Evolutionary conservation across 2,329 filamentous ascomycete genomes (phyloP).

Genomic region (Colletotrichum abscissum): DNA sequence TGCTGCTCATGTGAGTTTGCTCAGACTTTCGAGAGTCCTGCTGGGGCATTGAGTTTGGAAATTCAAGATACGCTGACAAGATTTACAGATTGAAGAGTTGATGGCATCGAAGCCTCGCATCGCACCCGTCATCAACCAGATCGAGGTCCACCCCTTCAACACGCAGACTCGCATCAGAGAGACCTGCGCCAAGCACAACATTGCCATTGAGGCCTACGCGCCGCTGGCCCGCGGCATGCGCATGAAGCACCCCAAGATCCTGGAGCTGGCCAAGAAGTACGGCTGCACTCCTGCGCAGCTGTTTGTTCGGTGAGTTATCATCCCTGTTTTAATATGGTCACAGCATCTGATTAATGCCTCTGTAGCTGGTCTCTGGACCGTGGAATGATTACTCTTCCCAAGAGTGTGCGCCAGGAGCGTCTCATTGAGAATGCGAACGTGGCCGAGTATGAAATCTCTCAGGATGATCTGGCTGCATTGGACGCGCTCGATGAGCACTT

Average conservation of each 20-base stretch:
- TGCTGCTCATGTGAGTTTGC: conserved; percentile 71
- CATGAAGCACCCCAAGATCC: conserved; percentile 75
- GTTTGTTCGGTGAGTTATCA: conserved; percentile 63
- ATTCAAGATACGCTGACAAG: rapidly evolving
- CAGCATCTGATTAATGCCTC: background rate
- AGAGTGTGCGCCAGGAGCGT: conserved; percentile 72
- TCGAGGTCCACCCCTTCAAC: conserved; percentile 87
- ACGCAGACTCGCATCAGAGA: conserved; percentile 74
- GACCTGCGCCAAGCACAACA: conserved; percentile 73
- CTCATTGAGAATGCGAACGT: conserved; percentile 75
- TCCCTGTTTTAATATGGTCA: background rate
- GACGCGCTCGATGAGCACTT: conserved; percentile 77
- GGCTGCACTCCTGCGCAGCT: conserved; percentile 78
- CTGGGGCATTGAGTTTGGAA: background rate
- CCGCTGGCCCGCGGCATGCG: conserved; percentile 78
- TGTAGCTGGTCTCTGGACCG: conserved; percentile 80
- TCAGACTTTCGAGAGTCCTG: background rate
- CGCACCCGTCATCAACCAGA: conserved; percentile 79
- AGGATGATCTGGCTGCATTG: conserved; percentile 71
- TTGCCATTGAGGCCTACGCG: conserved; percentile 83
- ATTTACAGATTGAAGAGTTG: conserved; percentile 72
- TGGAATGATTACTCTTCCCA: conserved; percentile 78
- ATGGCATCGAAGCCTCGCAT: conserved; percentile 71
- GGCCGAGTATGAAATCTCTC: conserved; percentile 68
- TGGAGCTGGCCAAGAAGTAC: conserved; percentile 74